Conservation (phyloP, 2,329 filamentous ascomycete genomes). For the Hypoxylon sp. region DNA sequence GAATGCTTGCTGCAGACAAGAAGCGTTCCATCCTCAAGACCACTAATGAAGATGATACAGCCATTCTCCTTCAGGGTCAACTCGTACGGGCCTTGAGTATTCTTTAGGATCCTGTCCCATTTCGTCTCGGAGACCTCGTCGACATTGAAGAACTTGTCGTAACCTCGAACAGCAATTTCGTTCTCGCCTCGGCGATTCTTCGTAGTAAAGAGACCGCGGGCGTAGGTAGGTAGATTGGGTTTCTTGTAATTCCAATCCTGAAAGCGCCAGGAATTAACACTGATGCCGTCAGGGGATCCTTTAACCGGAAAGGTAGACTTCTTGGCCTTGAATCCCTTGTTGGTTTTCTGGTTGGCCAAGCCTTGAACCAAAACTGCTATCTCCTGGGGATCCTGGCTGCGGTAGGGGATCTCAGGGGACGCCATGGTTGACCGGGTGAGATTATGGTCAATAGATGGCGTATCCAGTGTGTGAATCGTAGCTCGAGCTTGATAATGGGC, state of each 20-base stretch:
- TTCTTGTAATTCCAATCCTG: conserved; percentile 98
- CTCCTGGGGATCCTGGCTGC: conserved; percentile 75
- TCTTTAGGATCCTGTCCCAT: conserved; percentile 80
- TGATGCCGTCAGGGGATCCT: conserved; percentile 70
- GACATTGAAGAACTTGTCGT: conserved; percentile 99
- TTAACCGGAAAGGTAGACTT: conserved; percentile 81
- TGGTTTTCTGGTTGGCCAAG: conserved; percentile 71
- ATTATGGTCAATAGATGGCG: conserved; percentile 3
- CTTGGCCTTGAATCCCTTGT: conserved; percentile 76
- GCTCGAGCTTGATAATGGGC: conserved; percentile 2
- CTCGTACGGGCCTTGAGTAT: conserved; percentile 91
- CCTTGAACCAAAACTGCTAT: conserved; percentile 73
- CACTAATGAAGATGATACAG: conserved; percentile 98
- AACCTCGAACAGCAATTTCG: conserved; percentile 89
- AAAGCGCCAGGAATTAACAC: conserved; percentile 91
- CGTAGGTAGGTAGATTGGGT: conserved; percentile 86
- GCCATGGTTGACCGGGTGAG: conserved; percentile 41
- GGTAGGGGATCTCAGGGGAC: conserved; percentile 67
- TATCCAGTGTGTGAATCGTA: conserved; percentile 1
- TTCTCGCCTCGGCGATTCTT: conserved; percentile 70
- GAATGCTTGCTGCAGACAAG: conserved; percentile 99
- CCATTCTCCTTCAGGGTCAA: conserved; percentile 98
- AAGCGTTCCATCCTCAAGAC: conserved; percentile 87
- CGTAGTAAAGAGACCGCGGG: conserved; percentile 93
- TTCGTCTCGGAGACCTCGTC: conserved; percentile 83